Evolutionary conservation across 2,329 filamentous ascomycete species (phyloP).

Genomic region (Colletotrichum nymphaeae): DNA sequence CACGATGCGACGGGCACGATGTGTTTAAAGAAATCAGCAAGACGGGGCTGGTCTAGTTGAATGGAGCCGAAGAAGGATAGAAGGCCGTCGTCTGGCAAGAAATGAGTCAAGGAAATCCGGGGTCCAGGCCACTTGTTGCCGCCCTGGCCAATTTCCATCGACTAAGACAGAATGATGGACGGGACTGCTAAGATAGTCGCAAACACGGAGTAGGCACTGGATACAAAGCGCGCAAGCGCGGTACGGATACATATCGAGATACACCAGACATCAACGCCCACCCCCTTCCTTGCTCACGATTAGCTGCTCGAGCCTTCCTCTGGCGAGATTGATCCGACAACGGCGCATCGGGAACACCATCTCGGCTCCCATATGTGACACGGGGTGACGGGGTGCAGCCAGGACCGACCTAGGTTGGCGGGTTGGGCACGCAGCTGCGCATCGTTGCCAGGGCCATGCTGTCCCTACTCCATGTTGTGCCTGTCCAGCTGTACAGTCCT

Average conservation of each 20-base stretch:
- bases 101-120: conserved; percentile 38
- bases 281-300: conserved; percentile 9
- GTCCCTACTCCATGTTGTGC: not conserved
- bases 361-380: conserved; percentile 5
- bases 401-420: not conserved
- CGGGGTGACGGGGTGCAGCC: not conserved
- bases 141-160: conserved; percentile 1
- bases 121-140: conserved; percentile 13
- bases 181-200: not conserved
- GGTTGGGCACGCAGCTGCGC: not conserved
- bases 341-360: conserved; percentile 13
- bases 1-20: conserved; percentile 7
- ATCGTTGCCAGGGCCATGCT: not conserved
- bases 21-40: conserved; percentile 28
- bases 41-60: conserved; percentile 28
- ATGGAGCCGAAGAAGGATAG: conserved; percentile 23
- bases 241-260: conserved; percentile 5
- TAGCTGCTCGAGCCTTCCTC: conserved; percentile 18
- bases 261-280: not conserved
- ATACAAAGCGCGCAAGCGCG: conserved; percentile 18
- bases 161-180: not conserved
- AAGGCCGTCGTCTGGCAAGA: conserved; percentile 3
- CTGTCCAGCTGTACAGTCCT: not conserved
- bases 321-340: conserved; percentile 20
- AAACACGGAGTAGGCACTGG: conserved; percentile 19